Percentiles rank a stretch among this genome's conserved stretches.
Conservation (phyloP, 345 rosid genomes). For the Lepidium africanum region DNA sequence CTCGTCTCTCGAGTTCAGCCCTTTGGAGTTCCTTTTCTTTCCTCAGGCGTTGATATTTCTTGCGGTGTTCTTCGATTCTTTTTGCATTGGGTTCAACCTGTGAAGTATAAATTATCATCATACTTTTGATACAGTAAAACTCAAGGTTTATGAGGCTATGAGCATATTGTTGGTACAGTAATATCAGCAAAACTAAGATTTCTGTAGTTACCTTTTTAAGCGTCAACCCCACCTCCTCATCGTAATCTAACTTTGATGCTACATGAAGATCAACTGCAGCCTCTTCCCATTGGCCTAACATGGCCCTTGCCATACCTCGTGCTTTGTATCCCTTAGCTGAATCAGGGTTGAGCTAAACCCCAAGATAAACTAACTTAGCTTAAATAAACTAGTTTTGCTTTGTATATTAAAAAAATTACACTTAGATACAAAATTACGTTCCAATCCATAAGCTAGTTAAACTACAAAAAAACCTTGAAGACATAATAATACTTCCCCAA, state of each 20-base stretch:
- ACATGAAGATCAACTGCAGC: conserved; percentile 72
- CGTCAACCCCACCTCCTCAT: conserved; percentile 58
- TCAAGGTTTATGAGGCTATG: background rate
- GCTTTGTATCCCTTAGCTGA: conserved; percentile 84
- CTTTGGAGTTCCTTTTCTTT: conserved; percentile 54
- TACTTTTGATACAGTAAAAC: background rate
- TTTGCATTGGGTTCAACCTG: conserved; percentile 82
- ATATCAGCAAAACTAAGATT: background rate
- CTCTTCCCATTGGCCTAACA: conserved; percentile 74
- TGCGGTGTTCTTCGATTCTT: conserved; percentile 65
- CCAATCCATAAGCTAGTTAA: no score
- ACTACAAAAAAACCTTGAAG: no score
- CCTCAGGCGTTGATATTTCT: conserved; percentile 61
- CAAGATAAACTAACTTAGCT: conserved; percentile 7
- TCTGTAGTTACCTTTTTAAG: conserved; percentile 57
- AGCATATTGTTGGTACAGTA: background rate
- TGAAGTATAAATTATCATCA: background rate
- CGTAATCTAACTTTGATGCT: conserved; percentile 79
- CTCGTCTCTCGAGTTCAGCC: conserved; percentile 42
- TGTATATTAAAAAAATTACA: no score
- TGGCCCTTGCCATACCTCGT: conserved; percentile 72
- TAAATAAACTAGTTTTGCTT: conserved; percentile 1
- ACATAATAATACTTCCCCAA: no score
- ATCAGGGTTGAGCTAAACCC: conserved; percentile 68
- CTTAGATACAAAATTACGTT: no score